A percentile compares a stretch with the other conserved stretches of the same genome.
These are phyloP conservation scores for Flaveria ramosissima DNA, from an alignment of 129 eudicot genomes.

Conservation along the genomic window DNA sequence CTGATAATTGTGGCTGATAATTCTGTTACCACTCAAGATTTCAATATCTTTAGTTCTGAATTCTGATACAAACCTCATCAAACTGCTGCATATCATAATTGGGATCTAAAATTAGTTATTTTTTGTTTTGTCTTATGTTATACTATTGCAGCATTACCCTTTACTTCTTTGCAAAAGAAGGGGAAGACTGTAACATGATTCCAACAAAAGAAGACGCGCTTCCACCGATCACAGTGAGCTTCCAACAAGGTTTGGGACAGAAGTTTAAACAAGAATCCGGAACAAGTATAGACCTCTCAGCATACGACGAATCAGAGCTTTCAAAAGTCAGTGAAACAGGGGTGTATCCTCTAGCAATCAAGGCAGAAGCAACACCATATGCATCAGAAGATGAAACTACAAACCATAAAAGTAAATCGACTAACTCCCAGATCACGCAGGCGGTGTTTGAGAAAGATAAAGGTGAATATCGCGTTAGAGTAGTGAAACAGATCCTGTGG, in stretches of 20 bases:
- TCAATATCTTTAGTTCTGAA: not conserved
- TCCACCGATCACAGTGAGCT: slow-evolving; percentile 63
- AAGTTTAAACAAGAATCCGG: slow-evolving; percentile 79
- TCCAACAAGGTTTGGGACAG: slow-evolving; percentile 86
- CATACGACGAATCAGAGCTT: slow-evolving; percentile 61
- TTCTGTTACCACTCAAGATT: not conserved
- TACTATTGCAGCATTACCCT: slow-evolving; percentile 62
- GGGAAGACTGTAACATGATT: slow-evolving; percentile 69
- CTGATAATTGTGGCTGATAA: not conserved
- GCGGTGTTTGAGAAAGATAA: slow-evolving; percentile 85
- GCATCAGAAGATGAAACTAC: slow-evolving; percentile 41
- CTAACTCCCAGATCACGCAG: slow-evolving; percentile 79
- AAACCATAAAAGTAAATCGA: slow-evolving; percentile 36
- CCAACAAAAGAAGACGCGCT: slow-evolving; percentile 58
- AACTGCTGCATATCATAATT: not conserved
- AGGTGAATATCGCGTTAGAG: slow-evolving; percentile 69
- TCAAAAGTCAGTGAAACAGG: slow-evolving; percentile 50
- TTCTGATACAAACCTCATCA: not conserved
- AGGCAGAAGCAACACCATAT: slow-evolving; percentile 76
- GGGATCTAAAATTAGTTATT: not conserved
- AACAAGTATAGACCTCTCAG: slow-evolving; percentile 75
- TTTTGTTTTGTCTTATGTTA: not conserved
- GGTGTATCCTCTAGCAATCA: slow-evolving; percentile 77
- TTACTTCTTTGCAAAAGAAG: slow-evolving; percentile 93
- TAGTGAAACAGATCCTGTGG: slow-evolving; percentile 82